Evolutionary conservation across 352 stramenopile species (phyloP).

Genomic region (Phytophthora cactorum): DNA sequence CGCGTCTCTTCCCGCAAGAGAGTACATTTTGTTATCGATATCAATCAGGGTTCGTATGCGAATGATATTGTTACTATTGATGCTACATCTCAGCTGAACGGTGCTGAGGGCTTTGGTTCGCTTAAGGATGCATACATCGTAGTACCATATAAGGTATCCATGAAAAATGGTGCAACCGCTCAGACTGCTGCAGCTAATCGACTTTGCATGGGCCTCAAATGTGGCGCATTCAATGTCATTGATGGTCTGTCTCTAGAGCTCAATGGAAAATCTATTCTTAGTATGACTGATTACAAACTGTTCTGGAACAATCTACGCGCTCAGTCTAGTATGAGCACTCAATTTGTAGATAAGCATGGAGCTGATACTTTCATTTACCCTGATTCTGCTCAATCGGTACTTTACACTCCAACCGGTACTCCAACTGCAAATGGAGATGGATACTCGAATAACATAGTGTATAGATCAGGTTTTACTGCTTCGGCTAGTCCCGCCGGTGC

Average conservation of each 20-base stretch:
- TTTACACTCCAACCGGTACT: background rate
- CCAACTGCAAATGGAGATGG: background rate
- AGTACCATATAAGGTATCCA: background rate
- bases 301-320: background rate
- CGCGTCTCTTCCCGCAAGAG: background rate
- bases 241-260: background rate
- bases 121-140: background rate
- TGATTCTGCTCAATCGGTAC: background rate
- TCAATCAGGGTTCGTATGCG: background rate
- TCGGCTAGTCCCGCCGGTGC: no score
- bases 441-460: no score
- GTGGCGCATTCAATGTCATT: background rate
- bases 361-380: background rate
- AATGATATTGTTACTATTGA: background rate
- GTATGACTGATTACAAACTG: background rate
- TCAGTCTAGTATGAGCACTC: no score
- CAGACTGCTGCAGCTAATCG: background rate
- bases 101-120: background rate
- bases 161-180: background rate
- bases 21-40: background rate
- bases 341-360: no score
- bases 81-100: background rate
- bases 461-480: no score
- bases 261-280: background rate
- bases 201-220: background rate